Percentiles rank a stretch among this genome's conserved stretches.
Evolutionary conservation across 148 eudicot species (phyloP).

Genomic region (Arbutus unedo): DNA sequence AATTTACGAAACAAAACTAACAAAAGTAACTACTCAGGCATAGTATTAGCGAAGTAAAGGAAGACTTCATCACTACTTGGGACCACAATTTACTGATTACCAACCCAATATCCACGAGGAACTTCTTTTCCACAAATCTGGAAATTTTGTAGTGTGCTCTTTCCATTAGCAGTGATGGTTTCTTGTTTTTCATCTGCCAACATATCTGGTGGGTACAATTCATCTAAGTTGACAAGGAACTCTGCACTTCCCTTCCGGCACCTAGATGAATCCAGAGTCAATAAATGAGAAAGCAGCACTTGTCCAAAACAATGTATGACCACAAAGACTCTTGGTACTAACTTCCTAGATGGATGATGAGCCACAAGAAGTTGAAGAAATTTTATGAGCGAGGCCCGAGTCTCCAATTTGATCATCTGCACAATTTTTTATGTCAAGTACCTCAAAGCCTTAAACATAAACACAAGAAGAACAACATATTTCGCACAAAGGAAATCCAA

Average conservation of each 20-base stretch:
- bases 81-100: constrained; percentile 15
- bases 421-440: constrained; percentile 18
- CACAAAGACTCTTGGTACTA: constrained; percentile 14
- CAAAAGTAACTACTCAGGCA: not conserved
- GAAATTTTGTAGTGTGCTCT: constrained; percentile 37
- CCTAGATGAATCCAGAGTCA: constrained; percentile 33
- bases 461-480: constrained; percentile 10
- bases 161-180: constrained; percentile 34
- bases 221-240: constrained; percentile 80
- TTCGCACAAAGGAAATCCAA: constrained; percentile 1
- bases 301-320: not conserved
- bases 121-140: constrained; percentile 88
- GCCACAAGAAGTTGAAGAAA: constrained; percentile 87
- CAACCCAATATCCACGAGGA: constrained; percentile 96
- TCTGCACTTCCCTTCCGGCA: constrained; percentile 96
- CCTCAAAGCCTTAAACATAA: constrained; percentile 17
- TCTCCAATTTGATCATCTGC: constrained; percentile 84
- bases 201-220: constrained; percentile 50
- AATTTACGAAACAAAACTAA: constrained; percentile 1
- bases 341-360: constrained; percentile 96
- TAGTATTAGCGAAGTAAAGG: not conserved
- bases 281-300: constrained; percentile 12
- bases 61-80: not conserved
- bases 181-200: constrained; percentile 41
- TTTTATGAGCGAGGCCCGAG: constrained; percentile 67